Base-by-base conservation (phyloP, 768 basidiomycete species). In the Mycena floridula region DNA sequence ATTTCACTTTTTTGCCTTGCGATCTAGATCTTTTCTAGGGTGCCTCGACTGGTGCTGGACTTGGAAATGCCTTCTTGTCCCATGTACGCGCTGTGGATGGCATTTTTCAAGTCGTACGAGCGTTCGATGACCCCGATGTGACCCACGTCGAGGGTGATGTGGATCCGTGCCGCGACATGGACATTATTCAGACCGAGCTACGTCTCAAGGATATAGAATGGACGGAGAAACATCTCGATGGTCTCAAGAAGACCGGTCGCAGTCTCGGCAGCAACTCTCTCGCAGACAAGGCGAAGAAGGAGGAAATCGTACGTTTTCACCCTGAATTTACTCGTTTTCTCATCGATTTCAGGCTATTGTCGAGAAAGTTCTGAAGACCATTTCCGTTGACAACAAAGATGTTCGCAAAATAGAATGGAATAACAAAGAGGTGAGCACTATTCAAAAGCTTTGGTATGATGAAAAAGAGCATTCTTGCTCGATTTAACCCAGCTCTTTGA, bases 141-240 rank as follows among this genome's bases (percentile, higher is more conserved):
- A 98, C 87, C 54, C 96, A 99, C 64, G 95, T 98, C 50, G 96
- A 98, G 67, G 96, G 96, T 36, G 96, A 98, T 55, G 93, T 99
- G 46, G 76, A 98, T 65, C 96, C 96, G 9, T 50, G 88, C 28
- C 85, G 96, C 47, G 96, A 99, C 66, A 97, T 98, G 94, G 82
- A 88, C 52, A 98, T 97, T 57, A 99, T 99, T 58, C 82, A 85
- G 53, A 95, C 81, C 7, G 96, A 99, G 65, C 72, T 99, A 16
- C 76, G 93, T 39, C 68, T 99, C 35, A 99, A 99, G 70, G 96
- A 99, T 65, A 94, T 94, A 51, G 96, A 99, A 59, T 99, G 96
- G 96, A 85, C 91, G 9, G 89, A 97, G 67, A 98, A 98, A 68
- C 67, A 81, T 35, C 62, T 97, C 25, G 94, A 94, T 0, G 67